Conservation (phyloP, 805 yeast genomes). For the Wickerhamomyces silvicola region DNA sequence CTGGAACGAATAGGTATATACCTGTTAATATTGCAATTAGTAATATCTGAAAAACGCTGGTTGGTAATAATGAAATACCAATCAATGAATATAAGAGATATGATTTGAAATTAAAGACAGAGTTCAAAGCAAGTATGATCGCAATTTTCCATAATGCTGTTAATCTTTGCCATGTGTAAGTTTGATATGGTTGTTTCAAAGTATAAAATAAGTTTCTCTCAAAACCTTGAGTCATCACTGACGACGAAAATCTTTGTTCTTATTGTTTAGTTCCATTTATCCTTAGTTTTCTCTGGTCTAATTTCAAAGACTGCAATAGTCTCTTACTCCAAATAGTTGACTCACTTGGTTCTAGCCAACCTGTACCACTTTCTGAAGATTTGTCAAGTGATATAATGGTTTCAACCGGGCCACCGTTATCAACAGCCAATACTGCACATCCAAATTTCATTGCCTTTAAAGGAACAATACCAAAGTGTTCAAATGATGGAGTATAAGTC, state of each 20-base stretch:
- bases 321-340: slow-evolving; percentile 49
- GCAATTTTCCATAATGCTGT: slow-evolving; percentile 18
- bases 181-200: slow-evolving; percentile 17
- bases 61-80: too few species aligned
- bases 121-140: too few species aligned
- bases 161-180: slow-evolving; percentile 26
- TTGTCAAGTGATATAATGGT: slow-evolving; percentile 37
- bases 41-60: too few species aligned
- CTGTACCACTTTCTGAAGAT: slow-evolving; percentile 43
- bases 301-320: slow-evolving; percentile 32
- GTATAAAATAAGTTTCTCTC: slow-evolving; percentile 28
- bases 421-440: slow-evolving; percentile 78
- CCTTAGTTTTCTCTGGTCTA: slow-evolving; percentile 14
- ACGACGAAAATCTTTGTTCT: slow-evolving; percentile 27
- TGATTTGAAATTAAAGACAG: too few species aligned
- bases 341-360: slow-evolving; percentile 49
- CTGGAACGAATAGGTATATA: too few species aligned
- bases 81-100: too few species aligned
- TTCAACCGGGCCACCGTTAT: slow-evolving; percentile 91
- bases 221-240: slow-evolving; percentile 32
- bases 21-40: too few species aligned
- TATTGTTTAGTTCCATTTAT: slow-evolving; percentile 27
- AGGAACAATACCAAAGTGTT: slow-evolving; percentile 98
- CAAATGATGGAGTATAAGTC: slow-evolving; percentile 83
- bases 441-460: slow-evolving; percentile 86